These are phyloP conservation scores for Kazachstania kunashirensis DNA, from an alignment of 805 yeast species.

Conservation along the genomic window DNA sequence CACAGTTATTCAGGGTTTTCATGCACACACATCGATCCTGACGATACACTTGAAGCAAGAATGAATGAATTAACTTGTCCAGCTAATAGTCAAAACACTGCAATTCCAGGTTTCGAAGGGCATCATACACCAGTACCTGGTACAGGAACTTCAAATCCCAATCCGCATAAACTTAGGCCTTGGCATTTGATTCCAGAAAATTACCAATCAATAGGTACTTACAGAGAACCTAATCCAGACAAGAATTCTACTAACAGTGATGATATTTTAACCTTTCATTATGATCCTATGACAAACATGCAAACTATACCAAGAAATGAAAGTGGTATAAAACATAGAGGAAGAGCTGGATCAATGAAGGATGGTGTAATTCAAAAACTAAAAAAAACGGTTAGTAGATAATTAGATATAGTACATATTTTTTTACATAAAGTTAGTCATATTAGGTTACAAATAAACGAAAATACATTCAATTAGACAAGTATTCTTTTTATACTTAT, in stretches of 20 bases:
- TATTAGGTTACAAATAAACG: too few species aligned
- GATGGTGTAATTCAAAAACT: neutral
- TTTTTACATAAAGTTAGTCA: too few species aligned
- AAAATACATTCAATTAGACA: too few species aligned
- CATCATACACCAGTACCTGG: constrained; percentile 12
- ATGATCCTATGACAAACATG: constrained; percentile 2
- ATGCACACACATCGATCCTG: constrained; percentile 3
- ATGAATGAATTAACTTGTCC: constrained; percentile 10
- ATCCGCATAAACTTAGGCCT: constrained; percentile 3
- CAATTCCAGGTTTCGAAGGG: constrained; percentile 8
- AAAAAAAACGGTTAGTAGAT: constrained; percentile 4
- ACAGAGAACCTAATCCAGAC: neutral
- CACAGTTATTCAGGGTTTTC: neutral
- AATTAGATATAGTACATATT: too few species aligned
- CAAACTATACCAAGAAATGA: constrained; percentile 6
- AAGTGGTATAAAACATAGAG: neutral
- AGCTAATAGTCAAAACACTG: constrained; percentile 5
- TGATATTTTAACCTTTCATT: constrained; percentile 3
- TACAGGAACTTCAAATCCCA: constrained; percentile 7
- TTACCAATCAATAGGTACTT: neutral
- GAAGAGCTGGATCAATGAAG: neutral
- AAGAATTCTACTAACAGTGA: constrained; percentile 3
- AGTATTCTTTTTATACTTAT: too few species aligned
- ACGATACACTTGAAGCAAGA: constrained; percentile 8
- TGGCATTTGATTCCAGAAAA: constrained; percentile 7